Evolutionary conservation across 371 early-diverging fungal species (phyloP).

Genomic region (Apophysomyces variabilis): DNA sequence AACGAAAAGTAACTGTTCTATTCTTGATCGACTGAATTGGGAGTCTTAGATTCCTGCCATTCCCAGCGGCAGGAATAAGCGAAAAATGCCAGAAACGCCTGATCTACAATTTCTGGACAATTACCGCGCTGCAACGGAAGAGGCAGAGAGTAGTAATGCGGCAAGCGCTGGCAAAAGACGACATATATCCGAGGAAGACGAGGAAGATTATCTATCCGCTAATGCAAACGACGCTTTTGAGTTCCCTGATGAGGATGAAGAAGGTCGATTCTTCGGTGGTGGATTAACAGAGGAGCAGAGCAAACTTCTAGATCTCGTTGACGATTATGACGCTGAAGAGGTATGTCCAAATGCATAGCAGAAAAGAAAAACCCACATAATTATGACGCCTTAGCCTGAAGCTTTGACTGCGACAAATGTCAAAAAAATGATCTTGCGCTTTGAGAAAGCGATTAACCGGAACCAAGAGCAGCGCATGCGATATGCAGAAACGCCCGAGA

Average conservation of each 20-base stretch:
- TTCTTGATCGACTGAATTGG: not conserved
- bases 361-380: not conserved
- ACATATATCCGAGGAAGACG: constrained; percentile 39
- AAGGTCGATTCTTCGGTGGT: constrained; percentile 84
- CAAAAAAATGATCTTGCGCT: constrained; percentile 76
- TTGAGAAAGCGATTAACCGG: constrained; percentile 85
- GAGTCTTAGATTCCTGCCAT: constrained; percentile 55
- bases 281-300: constrained; percentile 83
- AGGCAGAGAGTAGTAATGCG: constrained; percentile 23
- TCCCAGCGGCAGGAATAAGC: constrained; percentile 63
- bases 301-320: constrained; percentile 80
- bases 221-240: constrained; percentile 17
- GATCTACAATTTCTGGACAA: constrained; percentile 52
- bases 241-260: constrained; percentile 64
- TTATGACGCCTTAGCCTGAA: constrained; percentile 38
- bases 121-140: constrained; percentile 34
- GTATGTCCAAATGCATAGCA: constrained; percentile 25
- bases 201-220: constrained; percentile 23
- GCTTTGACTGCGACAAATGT: constrained; percentile 66
- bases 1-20: not conserved
- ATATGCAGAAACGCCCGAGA: constrained; percentile 77
- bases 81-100: constrained; percentile 63
- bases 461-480: constrained; percentile 90
- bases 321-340: constrained; percentile 80
- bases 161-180: constrained; percentile 26